These are phyloP conservation scores for Globomyces sp. DNA, from an alignment of 371 early-diverging fungal species.

Conservation along the genomic window DNA sequence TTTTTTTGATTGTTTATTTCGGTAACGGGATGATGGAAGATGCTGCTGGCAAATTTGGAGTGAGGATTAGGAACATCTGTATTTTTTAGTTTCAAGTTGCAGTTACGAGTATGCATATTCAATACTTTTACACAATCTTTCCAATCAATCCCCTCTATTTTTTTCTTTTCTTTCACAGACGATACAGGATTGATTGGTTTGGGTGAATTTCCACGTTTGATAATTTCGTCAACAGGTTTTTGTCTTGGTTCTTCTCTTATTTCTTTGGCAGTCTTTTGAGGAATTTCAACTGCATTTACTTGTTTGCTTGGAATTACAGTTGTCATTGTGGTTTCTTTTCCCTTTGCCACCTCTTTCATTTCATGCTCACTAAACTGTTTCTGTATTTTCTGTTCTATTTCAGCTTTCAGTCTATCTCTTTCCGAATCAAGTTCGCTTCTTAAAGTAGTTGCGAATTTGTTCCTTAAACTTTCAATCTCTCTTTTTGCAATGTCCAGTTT, in stretches of 20 bases:
- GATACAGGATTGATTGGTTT: not conserved
- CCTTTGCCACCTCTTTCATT: too few relatives aligned
- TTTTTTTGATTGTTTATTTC: constrained; percentile 8
- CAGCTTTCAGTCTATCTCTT: too few relatives aligned
- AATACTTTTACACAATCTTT: not conserved
- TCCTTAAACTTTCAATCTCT: constrained; percentile 7
- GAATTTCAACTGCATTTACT: too few relatives aligned
- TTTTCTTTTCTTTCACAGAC: constrained; percentile 2
- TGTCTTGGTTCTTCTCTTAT: too few relatives aligned
- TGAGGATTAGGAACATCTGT: constrained; percentile 12
- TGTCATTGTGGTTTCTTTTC: too few relatives aligned
- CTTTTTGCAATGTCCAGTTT: not conserved
- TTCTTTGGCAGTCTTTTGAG: too few relatives aligned
- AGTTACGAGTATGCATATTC: constrained; percentile 4
- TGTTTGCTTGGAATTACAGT: too few relatives aligned
- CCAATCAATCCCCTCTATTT: not conserved
- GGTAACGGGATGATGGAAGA: constrained; percentile 4
- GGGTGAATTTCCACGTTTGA: not conserved
- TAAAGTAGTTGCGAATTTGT: not conserved
- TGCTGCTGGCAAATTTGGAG: constrained; percentile 2
- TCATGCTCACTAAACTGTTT: too few relatives aligned
- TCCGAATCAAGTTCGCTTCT: too few relatives aligned
- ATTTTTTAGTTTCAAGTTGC: not conserved
- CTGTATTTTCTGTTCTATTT: too few relatives aligned
- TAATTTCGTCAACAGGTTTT: too few relatives aligned